Evolutionary conservation across 441 rosid genomes (phyloP), one percentile per base, ranked within the genome.

Genomic region (Gossypium davidsonii): DNA sequence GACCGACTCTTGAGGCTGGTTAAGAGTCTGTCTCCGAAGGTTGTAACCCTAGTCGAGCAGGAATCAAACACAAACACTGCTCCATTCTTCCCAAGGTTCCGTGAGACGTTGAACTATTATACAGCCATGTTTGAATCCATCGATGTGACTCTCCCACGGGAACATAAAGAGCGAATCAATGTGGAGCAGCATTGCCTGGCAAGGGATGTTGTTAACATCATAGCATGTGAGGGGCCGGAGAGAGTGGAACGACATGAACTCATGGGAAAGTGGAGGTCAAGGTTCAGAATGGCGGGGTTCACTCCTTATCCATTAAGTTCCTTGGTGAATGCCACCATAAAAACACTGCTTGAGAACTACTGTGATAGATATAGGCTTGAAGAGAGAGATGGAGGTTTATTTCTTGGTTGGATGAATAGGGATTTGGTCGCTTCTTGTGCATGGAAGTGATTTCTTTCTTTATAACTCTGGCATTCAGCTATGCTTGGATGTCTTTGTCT

Each of bases 171-270:
- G 73, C 83, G 96, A 76, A 89, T 92, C 72, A 87, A 86, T 8
- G 89, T 91, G 5, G 97, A 92, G 83, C 97, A 92, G 81, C 98
- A 92, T 62, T 91, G 96, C 83, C 85, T 92, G 58, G 97, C 95
- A 3, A 85, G 85, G 80, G 98, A 91, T 72, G 87, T 92, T 0
- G 97, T 92, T 39, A 92, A 92, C 83, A 91, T 92, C 52, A 82
- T 92, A 2, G 97, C 98, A 0, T 92, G 98, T 6, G 98, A 92
- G 83, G 98, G 94, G 60, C 78, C 82, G 3, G 97, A 92, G 78
- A 83, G 96, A 48, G 93, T 92, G n/a, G 96, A 92, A 70, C 76
- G 98, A 59, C 96, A 86, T 14, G 98, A 92, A 74, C 91, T 91
- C 28, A 77, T 88, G 6, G 91, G 94, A 48, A 91, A 92, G 78